Evolutionary conservation across 257 asterid species (phyloP), one percentile per base, ranked within the genome.

Genomic region (Scutellaria barbata): DNA sequence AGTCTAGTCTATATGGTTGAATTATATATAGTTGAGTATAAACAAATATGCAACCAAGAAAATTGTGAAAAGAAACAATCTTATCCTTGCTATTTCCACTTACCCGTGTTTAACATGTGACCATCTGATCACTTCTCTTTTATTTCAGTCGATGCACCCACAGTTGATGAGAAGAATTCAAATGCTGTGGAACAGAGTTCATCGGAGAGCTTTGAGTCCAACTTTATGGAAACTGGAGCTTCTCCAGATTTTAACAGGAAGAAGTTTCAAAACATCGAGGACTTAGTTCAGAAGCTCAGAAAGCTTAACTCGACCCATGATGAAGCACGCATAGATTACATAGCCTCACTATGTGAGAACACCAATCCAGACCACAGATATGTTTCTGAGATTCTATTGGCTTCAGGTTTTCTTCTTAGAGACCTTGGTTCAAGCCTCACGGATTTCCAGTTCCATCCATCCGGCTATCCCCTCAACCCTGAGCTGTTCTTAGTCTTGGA

Each of bases 401-500:
- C 98, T 54, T 95, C 99, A 0, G 98, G 99, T 11, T 95, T 95
- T 66, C 93, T 91, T 68, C 97, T 94, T 17, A 78, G 96, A 68
- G 97, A 89, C 76, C 86, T 94, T 4, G 83, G 89, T 47, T 81
- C 95, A 12, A 84, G 81, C 86, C 83, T 86, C 37, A 72, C 83
- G 39, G 79, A 79, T 68, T 89, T 95, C 82, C 96, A 88, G 79
- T 89, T 89, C 72, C 98, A 95, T 63, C 84, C 83, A 3, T 89
- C 99, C 0, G 95, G 99, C 25, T 78, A 85, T 65, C 98, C 99
- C 0, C 88, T 92, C 82, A 95, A 95, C 78, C 99, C 98, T 0
- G 96, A 95, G 78, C 56, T 95, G 63, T 95, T 89, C 69, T 74
- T 86, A n/a, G 99, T 95, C 57, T 75, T 95, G 96, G 99, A 95